Evolutionary conservation across 208 protist species (phyloP), one percentile per base, ranked within the genome.

Genomic region (Leishmania aethiopica): DNA sequence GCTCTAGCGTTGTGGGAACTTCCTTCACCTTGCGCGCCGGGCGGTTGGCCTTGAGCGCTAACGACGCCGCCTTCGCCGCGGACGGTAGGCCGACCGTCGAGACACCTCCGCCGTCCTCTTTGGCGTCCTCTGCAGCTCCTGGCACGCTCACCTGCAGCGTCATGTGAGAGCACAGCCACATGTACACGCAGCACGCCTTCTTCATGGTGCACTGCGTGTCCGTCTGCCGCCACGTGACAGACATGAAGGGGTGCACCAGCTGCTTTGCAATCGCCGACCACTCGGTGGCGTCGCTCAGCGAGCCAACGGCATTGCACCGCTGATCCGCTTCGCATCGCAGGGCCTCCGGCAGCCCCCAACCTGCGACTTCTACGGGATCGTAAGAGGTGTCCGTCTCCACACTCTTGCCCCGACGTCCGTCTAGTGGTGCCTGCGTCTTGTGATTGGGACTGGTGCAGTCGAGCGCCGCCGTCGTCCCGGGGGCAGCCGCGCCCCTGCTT

Each of bases 161-260:
- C 51, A 98, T 77, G 77, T 96, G 72, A 3, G 77, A 64, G 79
- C 90, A 92, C 1, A 98, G 82, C 93, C 93, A 98, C 75, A 40
- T 60, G 75, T 95, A 98, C 45, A 96, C 4, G 53, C 80, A 86
- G 7, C 93, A 87, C 15, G 89, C 88, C 77, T 90, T 91, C 78
- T 91, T 94, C 25, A 94, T 80, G 55, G 84, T 55, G 53, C 92
- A 93, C 82, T 94, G 89, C 73, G 80, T 76, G 4, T 51, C 74
- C 22, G 88, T 89, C 82, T 96, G 95, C 55, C 93, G 84, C 92
- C 93, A 96, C 22, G 89, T 93, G 7, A 87, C 72, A 22, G 40
- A 67, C 73, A 80, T 76, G 75, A 89, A 97, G 7, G 94, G 93
- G 17, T 69, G 71, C 3, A 77, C 72, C 4, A 95, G 64, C 77